These are phyloP conservation scores for Penicillium sclerotigenum DNA, from an alignment of 2,329 filamentous ascomycete species.

Conservation along the genomic window DNA sequence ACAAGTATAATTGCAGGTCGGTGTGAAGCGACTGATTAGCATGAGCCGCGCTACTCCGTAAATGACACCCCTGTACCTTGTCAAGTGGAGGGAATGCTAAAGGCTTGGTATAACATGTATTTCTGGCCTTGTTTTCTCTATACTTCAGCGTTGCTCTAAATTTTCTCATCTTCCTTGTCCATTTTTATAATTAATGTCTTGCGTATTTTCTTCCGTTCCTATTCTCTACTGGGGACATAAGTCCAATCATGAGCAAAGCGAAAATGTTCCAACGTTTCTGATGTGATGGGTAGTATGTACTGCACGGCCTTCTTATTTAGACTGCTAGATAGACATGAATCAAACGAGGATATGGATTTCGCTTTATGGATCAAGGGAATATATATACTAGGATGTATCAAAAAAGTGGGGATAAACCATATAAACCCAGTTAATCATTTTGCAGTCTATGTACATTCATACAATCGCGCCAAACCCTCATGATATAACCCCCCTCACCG, in stretches of 20 bases:
- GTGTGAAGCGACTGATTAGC: slow-evolving; percentile 23
- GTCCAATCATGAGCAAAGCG: slow-evolving; percentile 20
- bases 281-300: neutral
- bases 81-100: slow-evolving; percentile 1
- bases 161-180: slow-evolving; percentile 17
- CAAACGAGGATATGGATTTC: slow-evolving; percentile 1
- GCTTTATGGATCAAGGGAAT: neutral
- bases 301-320: neutral
- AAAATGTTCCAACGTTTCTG: slow-evolving; percentile 1
- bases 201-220: slow-evolving; percentile 16
- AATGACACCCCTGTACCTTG: slow-evolving; percentile 5
- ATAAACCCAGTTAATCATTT: too few relatives aligned
- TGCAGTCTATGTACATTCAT: neutral
- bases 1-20: slow-evolving; percentile 14
- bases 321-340: slow-evolving; percentile 13
- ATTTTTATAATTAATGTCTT: slow-evolving; percentile 23
- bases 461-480: neutral
- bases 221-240: slow-evolving; percentile 8
- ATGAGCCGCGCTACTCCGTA: slow-evolving; percentile 24
- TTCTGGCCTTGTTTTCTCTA: slow-evolving; percentile 12
- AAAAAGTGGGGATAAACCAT: too few relatives aligned
- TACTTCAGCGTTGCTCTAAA: slow-evolving; percentile 6
- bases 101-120: slow-evolving; percentile 6
- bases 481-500: slow-evolving; percentile 6
- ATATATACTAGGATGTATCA: neutral